Percentiles rank a stretch among this genome's conserved stretches.
These are phyloP conservation scores for Grosmannia huntii DNA, from an alignment of 2,329 filamentous ascomycete species.

Conservation along the genomic window DNA sequence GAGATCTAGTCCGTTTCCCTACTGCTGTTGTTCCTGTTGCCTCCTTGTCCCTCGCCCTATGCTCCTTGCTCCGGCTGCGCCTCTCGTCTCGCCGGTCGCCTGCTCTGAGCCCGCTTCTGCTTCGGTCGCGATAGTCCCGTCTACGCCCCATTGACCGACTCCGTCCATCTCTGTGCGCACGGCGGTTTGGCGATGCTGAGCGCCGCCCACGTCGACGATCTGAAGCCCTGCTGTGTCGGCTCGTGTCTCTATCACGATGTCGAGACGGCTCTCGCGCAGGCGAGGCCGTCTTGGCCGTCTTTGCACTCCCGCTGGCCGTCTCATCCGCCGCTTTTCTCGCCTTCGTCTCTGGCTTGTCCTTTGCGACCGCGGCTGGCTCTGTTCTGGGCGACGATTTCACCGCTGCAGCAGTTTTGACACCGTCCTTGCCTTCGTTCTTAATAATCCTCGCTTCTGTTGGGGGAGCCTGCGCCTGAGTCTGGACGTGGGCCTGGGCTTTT, in stretches of 20 bases:
- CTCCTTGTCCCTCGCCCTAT: not conserved
- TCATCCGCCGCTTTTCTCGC: not conserved
- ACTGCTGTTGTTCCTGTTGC: not conserved
- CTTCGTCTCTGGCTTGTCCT: not conserved
- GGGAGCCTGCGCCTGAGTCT: not conserved
- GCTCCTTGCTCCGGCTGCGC: slow-evolving; percentile 9
- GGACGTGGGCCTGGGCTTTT: slow-evolving; percentile 6
- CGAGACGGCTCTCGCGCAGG: not conserved
- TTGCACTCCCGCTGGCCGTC: not conserved
- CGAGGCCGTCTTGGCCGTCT: not conserved
- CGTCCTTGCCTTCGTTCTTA: slow-evolving; percentile 15
- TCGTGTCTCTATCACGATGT: slow-evolving; percentile 14
- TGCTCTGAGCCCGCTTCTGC: slow-evolving; percentile 5
- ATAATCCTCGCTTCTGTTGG: slow-evolving; percentile 12
- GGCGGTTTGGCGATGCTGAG: slow-evolving; percentile 11
- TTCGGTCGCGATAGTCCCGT: not conserved
- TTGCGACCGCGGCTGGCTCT: not conserved
- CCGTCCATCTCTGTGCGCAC: slow-evolving; percentile 16
- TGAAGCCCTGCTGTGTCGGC: slow-evolving; percentile 15
- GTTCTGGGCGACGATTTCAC: not conserved
- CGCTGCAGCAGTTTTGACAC: not conserved
- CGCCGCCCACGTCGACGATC: slow-evolving; percentile 15
- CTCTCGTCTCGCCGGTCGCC: slow-evolving; percentile 11
- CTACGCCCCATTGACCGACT: slow-evolving; percentile 14
- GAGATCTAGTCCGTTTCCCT: slow-evolving; percentile 4